Percentiles rank a stretch among this genome's conserved stretches.
phyloP scores from a whole-genome alignment of 129 eudicot species.

The Saposhnikovia divaricata region DNA sequence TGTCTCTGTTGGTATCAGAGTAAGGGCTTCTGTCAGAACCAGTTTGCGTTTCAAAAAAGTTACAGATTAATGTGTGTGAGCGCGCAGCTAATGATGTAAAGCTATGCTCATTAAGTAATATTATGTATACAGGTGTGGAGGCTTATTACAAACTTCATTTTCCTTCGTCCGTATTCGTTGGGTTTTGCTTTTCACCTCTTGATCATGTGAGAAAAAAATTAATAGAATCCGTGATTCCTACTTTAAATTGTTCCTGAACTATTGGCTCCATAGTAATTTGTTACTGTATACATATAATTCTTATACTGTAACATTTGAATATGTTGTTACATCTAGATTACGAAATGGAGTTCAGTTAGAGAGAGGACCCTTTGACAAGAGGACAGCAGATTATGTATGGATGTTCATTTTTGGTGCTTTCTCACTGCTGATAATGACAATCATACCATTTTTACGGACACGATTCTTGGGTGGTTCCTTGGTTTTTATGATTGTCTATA shows the following conservation, averaged over 20 bases:
- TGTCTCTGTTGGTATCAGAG: neutral
- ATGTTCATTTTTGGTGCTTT: constrained; percentile 59
- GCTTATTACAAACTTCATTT: constrained; percentile 53
- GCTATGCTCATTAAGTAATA: neutral
- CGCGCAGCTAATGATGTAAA: neutral
- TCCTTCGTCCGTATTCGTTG: constrained; percentile 50
- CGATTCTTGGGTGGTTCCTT: constrained; percentile 44
- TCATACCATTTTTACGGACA: constrained; percentile 38
- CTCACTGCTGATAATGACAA: constrained; percentile 46
- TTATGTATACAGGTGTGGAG: constrained; percentile 52
- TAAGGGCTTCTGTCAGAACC: neutral
- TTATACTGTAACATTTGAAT: neutral
- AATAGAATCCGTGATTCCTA: neutral
- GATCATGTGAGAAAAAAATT: constrained; percentile 30
- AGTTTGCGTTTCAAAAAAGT: neutral
- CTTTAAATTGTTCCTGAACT: neutral
- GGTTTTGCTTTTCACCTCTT: constrained; percentile 46
- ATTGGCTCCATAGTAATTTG: neutral
- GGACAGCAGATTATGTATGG: constrained; percentile 66
- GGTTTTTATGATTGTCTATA: constrained; percentile 57
- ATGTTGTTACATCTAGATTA: constrained; percentile 21
- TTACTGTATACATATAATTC: neutral
- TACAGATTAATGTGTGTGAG: neutral
- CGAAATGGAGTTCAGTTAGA: constrained; percentile 53
- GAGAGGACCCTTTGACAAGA: constrained; percentile 64